These are phyloP conservation scores for Murraya koenigii DNA, from an alignment of 345 rosid species.

Conservation along the genomic window DNA sequence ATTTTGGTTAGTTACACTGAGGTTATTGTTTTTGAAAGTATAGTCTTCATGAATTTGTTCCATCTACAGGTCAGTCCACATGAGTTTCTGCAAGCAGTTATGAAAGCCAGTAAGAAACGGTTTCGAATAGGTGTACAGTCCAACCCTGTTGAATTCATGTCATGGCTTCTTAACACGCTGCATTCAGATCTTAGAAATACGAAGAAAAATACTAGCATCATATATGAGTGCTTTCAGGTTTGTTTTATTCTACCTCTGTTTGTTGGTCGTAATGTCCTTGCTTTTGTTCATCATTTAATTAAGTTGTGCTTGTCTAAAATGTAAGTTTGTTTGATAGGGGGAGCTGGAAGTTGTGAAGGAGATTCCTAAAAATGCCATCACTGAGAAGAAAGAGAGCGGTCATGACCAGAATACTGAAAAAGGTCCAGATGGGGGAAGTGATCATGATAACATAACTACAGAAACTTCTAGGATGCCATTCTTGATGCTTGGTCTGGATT, in stretches of 20 bases:
- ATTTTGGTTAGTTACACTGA: neutral
- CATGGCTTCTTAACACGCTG: conserved; percentile 95
- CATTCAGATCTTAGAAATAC: conserved; percentile 70
- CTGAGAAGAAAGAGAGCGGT: conserved; percentile 40
- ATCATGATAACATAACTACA: conserved; percentile 19
- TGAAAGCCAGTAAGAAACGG: conserved; percentile 86
- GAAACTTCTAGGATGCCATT: conserved; percentile 88
- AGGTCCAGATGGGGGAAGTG: conserved; percentile 29
- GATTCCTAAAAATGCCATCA: conserved; percentile 48
- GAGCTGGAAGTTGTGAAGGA: conserved; percentile 82
- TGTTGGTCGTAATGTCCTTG: neutral
- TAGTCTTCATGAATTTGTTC: conserved; percentile 9
- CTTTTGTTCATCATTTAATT: neutral
- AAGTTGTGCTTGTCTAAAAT: conserved; percentile 11
- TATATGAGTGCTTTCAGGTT: conserved; percentile 94
- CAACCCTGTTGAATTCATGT: conserved; percentile 94
- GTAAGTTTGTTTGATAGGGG: conserved; percentile 48
- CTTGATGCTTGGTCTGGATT: conserved; percentile 95
- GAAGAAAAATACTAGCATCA: conserved; percentile 67
- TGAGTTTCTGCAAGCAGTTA: conserved; percentile 96
- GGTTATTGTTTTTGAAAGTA: conserved; percentile 11
- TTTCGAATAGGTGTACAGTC: conserved; percentile 90
- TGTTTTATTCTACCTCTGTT: neutral
- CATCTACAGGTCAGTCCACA: conserved; percentile 91
- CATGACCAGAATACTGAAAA: conserved; percentile 31